Conservation (phyloP, 352 stramenopile genomes). For the Phytophthora cajani region DNA sequence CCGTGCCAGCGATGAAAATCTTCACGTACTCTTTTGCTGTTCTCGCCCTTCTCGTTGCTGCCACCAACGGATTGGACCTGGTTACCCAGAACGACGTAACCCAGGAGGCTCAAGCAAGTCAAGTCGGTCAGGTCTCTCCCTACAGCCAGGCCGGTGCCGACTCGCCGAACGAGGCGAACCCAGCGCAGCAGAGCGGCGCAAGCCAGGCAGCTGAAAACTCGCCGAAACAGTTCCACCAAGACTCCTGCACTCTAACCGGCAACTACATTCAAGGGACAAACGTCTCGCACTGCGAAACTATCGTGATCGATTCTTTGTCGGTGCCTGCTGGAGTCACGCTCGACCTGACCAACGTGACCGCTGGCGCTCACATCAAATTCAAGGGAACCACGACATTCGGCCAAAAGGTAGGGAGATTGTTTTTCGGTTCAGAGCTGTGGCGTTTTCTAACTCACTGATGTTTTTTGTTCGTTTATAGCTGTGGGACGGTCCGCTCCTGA, state of each 20-base stretch:
- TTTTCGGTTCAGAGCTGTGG: background rate
- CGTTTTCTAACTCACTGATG: background rate
- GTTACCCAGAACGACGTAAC: constrained; percentile 11
- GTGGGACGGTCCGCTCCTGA: constrained; percentile 40
- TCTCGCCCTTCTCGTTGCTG: constrained; percentile 10
- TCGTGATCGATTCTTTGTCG: constrained; percentile 35
- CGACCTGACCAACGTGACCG: constrained; percentile 37
- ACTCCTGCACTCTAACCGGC: constrained; percentile 35
- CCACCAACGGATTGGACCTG: constrained; percentile 11
- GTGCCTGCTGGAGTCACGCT: constrained; percentile 43
- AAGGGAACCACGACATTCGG: constrained; percentile 44
- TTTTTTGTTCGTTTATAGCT: constrained; percentile 8
- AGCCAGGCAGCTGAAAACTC: constrained; percentile 10
- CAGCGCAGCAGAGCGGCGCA: constrained; percentile 18
- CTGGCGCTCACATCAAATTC: constrained; percentile 39
- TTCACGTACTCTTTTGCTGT: constrained; percentile 4
- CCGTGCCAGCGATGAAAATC: constrained; percentile 17
- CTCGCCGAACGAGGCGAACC: constrained; percentile 4
- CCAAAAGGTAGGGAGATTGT: constrained; percentile 18
- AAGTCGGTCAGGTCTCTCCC: constrained; percentile 19
- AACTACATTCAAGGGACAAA: constrained; percentile 33
- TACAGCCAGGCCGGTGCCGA: constrained; percentile 10
- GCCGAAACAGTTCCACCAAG: constrained; percentile 10
- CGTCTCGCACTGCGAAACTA: constrained; percentile 27
- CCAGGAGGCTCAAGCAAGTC: constrained; percentile 9